Percentiles rank a stretch among this genome's conserved stretches.
phyloP scores from a whole-genome alignment of 805 yeast species.

The Wickerhamomyces chaumierensis region DNA sequence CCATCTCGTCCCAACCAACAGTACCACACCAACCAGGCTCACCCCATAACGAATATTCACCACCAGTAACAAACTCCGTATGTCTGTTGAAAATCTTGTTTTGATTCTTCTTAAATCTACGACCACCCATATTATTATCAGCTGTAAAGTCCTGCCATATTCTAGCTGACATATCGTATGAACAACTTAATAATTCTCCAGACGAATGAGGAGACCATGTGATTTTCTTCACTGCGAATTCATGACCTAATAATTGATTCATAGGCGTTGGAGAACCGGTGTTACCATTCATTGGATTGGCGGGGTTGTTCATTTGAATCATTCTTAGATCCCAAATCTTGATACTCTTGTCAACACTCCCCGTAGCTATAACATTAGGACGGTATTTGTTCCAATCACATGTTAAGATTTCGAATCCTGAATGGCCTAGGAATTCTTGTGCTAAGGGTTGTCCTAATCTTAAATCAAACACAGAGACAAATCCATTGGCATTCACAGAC shows the following conservation, averaged over 20 bases:
- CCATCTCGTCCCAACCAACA: slow-evolving; percentile 95
- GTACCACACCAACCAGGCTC: slow-evolving; percentile 92
- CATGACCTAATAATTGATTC: slow-evolving; percentile 78
- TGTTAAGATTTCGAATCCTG: slow-evolving; percentile 68
- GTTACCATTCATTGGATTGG: too few relatives aligned
- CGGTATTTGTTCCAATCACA: slow-evolving; percentile 90
- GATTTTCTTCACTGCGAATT: slow-evolving; percentile 74
- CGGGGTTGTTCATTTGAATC: too few relatives aligned
- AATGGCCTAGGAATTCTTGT: slow-evolving; percentile 57
- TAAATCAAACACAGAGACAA: slow-evolving; percentile 72
- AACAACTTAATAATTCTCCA: slow-evolving; percentile 57
- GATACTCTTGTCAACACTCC: slow-evolving; percentile 82
- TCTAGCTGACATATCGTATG: slow-evolving; percentile 88
- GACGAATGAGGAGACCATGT: slow-evolving; percentile 85
- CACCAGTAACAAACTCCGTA: slow-evolving; percentile 83
- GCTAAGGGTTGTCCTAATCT: slow-evolving; percentile 52
- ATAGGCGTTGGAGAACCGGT: slow-evolving; percentile 54
- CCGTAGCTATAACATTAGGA: slow-evolving; percentile 69
- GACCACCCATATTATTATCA: too few relatives aligned
- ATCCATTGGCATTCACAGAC: slow-evolving; percentile 66
- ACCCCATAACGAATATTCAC: slow-evolving; percentile 97
- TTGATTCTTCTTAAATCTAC: slow-evolving; percentile 32
- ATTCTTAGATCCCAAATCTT: slow-evolving; percentile 84
- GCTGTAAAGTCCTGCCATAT: slow-evolving; percentile 74
- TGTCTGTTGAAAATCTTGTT: slow-evolving; percentile 53